Base-by-base conservation (phyloP, 768 basidiomycete species). In the Amanita subjunquillea region DNA sequence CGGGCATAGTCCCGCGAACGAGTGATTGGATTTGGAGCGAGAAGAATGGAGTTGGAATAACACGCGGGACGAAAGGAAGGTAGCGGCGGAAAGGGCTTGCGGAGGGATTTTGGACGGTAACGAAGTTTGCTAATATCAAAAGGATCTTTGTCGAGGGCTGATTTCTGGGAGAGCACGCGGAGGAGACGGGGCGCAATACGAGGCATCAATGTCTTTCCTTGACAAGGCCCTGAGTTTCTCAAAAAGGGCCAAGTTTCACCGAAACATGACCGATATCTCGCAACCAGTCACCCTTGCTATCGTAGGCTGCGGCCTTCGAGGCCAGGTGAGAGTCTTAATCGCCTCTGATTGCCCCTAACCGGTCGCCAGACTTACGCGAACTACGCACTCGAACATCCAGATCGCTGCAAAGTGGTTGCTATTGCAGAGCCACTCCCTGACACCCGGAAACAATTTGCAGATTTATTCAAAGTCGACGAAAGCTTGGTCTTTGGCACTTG, bases 261-360 rank as follows among this genome's bases (percentile, higher is more conserved):
- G 20, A 32, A 44, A 13, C 23, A 53, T 53, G 51, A 46, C 43
- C 12, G 5, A 17, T 17, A 17, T 8, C 29, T 20, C 39, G 7
- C 40, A 62, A 9, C 78, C 82, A 9, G 69, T 91, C 42, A 91
- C 87, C 0, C 58, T 93, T 34, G 89, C 81, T 12, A 69, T 93
- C 55, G 65, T 94, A 30, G 91, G 91, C 17, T 90, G 88, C 59
- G 91, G 91, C 5, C 82, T 87, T 63, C 80, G 91, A 51, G 91
- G 91, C 49, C 75, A 73, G 70, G 90, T 89, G 55, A 22, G 29
- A 4, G 0, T 17, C 9, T 8, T 37, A 23, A 46, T n/a, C 13
- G 7, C 6, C 8, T 40, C 48, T 27, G 17, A 2, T 34, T 40
- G 6, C 20, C 42, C 13, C 43, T 44, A 40, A 41, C 15, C 45